phyloP scores from a whole-genome alignment of 169 alveolate genomes.

The Plasmodium falciparum region DNA sequence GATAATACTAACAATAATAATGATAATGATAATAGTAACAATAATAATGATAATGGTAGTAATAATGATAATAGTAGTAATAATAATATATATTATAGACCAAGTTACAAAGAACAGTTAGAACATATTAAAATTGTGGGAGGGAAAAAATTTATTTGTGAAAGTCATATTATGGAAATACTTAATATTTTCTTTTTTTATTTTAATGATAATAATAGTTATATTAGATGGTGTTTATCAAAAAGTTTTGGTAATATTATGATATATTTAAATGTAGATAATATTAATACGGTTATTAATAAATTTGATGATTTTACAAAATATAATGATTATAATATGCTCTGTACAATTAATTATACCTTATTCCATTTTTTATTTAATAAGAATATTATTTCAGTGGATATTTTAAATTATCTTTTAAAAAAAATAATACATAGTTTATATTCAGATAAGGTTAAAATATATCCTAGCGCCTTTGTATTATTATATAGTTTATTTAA shows the following conservation, averaged over 20 bases:
- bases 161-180: constrained; percentile 44
- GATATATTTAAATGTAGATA: constrained; percentile 22
- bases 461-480: constrained; percentile 57
- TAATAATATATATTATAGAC: neutral
- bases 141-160: constrained; percentile 20
- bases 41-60: too few species aligned
- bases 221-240: constrained; percentile 62
- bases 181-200: constrained; percentile 27
- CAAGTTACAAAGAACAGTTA: neutral
- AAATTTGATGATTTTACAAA: constrained; percentile 37
- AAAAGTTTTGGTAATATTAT: constrained; percentile 66
- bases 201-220: constrained; percentile 54
- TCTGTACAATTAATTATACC: constrained; percentile 52
- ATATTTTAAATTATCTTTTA: constrained; percentile 25
- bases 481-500: constrained; percentile 61
- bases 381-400: constrained; percentile 11
- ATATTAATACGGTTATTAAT: constrained; percentile 5
- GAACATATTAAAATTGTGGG: neutral
- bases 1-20: too few species aligned
- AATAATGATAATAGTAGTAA: too few species aligned
- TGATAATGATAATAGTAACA: too few species aligned
- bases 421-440: constrained; percentile 30
- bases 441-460: constrained; percentile 24
- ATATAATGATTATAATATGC: constrained; percentile 40
- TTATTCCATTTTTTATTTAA: constrained; percentile 61